phyloP scores from a whole-genome alignment of 768 basidiomycete genomes.

The Exidia glandulosa region DNA sequence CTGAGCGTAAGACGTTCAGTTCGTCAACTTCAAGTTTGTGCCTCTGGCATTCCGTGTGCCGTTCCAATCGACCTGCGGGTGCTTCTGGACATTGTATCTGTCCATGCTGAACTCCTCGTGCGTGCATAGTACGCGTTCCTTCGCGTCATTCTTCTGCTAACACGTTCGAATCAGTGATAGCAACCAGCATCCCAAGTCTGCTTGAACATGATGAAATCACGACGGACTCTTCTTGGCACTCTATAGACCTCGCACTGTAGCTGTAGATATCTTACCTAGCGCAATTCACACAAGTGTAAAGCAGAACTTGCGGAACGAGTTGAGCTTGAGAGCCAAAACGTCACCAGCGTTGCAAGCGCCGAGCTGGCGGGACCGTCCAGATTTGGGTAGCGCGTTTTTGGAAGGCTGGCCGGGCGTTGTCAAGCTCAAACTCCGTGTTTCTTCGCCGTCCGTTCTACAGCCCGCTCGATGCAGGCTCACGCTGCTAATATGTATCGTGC shows the following conservation, averaged over 20 bases:
- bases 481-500: background rate
- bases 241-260: too few species aligned
- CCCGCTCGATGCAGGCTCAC: background rate
- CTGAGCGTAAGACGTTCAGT: conserved; percentile 23
- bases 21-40: conserved; percentile 79
- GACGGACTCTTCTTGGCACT: too few species aligned
- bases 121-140: conserved; percentile 14
- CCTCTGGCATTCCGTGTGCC: conserved; percentile 75
- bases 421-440: too few species aligned
- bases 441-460: background rate
- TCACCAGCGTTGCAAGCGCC: too few species aligned
- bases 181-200: background rate
- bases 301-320: too few species aligned
- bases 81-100: conserved; percentile 91
- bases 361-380: too few species aligned
- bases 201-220: background rate
- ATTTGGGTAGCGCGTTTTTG: too few species aligned
- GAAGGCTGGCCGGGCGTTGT: too few species aligned
- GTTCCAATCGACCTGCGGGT: conserved; percentile 80
- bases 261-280: too few species aligned
- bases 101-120: conserved; percentile 72
- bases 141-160: background rate
- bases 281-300: too few species aligned
- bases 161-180: background rate
- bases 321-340: too few species aligned